A percentile compares a stretch with the other conserved stretches of the same genome.
Evolutionary conservation across 108 stramenopile genomes (phyloP).

Genomic region (Bacterosira constricta): DNA sequence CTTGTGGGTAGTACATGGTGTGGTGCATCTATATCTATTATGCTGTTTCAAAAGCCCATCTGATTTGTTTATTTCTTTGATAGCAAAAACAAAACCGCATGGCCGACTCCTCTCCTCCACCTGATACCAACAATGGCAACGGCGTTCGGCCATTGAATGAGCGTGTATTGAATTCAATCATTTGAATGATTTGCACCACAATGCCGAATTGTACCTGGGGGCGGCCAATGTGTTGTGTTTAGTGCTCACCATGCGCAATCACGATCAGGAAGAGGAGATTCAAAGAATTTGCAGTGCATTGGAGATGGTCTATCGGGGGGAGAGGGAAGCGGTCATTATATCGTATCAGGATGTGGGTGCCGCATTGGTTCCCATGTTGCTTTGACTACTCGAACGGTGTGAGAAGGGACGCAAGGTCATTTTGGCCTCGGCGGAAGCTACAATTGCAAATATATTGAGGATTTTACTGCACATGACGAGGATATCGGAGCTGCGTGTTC

Average conservation of each 20-base stretch:
- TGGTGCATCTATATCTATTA: too few relatives aligned
- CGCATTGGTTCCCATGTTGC: slow-evolving; percentile 57
- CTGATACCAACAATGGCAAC: slow-evolving; percentile 6
- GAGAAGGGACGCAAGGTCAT: slow-evolving; percentile 44
- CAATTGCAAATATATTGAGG: slow-evolving; percentile 62
- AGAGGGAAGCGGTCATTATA: slow-evolving; percentile 50
- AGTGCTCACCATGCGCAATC: slow-evolving; percentile 57
- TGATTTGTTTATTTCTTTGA: too few relatives aligned
- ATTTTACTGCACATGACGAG: slow-evolving; percentile 68
- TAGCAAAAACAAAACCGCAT: not conserved
- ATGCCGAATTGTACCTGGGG: slow-evolving; percentile 68
- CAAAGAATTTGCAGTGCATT: slow-evolving; percentile 69
- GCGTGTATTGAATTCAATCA: slow-evolving; percentile 77
- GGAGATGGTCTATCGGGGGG: slow-evolving; percentile 81
- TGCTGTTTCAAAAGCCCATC: too few relatives aligned
- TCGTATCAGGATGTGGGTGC: slow-evolving; percentile 69
- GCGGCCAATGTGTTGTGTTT: slow-evolving; percentile 67
- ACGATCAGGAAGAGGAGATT: slow-evolving; percentile 75
- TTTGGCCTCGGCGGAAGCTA: slow-evolving; percentile 57
- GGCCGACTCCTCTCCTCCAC: not conserved
- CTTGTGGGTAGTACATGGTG: too few relatives aligned
- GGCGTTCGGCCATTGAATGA: slow-evolving; percentile 60
- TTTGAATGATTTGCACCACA: slow-evolving; percentile 60
- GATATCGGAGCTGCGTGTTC: slow-evolving; percentile 59
- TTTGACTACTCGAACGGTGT: slow-evolving; percentile 64